These are phyloP conservation scores for Pseudopithomyces chartarum DNA, from an alignment of 2,329 filamentous ascomycete genomes.

Conservation along the genomic window DNA sequence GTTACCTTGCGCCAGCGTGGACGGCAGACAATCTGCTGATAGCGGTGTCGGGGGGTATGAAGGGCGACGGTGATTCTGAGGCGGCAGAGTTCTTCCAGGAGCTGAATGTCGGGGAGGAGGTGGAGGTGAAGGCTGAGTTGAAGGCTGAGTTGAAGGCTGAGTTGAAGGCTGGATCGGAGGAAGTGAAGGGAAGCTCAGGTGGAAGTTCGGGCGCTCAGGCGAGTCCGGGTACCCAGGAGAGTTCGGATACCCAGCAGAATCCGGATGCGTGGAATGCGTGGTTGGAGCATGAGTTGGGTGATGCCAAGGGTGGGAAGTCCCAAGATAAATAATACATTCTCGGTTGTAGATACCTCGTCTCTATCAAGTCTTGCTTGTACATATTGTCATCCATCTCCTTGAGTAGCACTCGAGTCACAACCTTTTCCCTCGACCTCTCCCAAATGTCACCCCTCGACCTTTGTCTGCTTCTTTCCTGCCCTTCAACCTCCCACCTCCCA, in stretches of 20 bases:
- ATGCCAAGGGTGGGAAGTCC: not conserved
- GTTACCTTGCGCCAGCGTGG: conserved; percentile 30
- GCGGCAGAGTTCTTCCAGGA: not conserved
- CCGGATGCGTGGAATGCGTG: conserved; percentile 32
- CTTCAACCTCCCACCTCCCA: too few species aligned
- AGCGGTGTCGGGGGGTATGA: conserved; percentile 31
- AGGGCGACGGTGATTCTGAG: not conserved
- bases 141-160: not conserved
- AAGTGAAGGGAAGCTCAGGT: too few species aligned
- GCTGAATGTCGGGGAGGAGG: not conserved
- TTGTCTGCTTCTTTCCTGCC: too few species aligned
- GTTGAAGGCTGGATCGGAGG: too few species aligned
- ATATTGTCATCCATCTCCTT: too few species aligned
- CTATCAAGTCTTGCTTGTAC: too few species aligned
- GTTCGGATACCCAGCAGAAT: too few species aligned
- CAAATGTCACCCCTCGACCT: too few species aligned
- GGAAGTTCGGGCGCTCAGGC: too few species aligned
- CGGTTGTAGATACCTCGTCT: not conserved
- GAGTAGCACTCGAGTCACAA: too few species aligned
- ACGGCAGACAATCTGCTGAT: conserved; percentile 42
- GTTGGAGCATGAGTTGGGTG: conserved; percentile 35
- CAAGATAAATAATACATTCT: not conserved
- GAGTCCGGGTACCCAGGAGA: too few species aligned
- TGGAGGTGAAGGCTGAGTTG: not conserved
- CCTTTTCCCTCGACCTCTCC: too few species aligned